These are phyloP conservation scores for Populus tremula DNA, from an alignment of 345 rosid species.

Conservation along the genomic window DNA sequence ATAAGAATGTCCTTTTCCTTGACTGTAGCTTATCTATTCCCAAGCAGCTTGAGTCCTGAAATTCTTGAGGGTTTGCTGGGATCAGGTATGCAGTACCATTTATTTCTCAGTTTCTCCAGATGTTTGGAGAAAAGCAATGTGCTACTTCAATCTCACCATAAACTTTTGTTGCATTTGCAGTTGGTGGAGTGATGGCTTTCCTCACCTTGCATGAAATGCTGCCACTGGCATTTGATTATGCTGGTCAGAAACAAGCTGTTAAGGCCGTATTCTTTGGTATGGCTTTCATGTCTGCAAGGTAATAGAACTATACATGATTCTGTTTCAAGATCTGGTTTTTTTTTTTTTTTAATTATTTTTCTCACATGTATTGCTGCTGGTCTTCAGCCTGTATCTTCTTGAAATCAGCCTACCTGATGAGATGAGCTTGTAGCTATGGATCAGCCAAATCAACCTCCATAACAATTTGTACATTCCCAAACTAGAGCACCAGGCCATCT, in stretches of 20 bases:
- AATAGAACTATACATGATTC: conserved; percentile 7
- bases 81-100: conserved; percentile 52
- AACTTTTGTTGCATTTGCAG: conserved; percentile 39
- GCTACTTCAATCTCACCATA: neutral
- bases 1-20: conserved; percentile 17
- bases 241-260: conserved; percentile 96
- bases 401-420: conserved; percentile 77
- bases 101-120: neutral
- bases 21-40: conserved; percentile 83
- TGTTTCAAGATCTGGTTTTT: neutral
- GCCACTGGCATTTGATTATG: conserved; percentile 97
- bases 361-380: neutral
- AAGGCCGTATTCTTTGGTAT: conserved; percentile 95
- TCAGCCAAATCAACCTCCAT: neutral
- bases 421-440: conserved; percentile 49
- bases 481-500: neutral
- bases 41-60: conserved; percentile 86
- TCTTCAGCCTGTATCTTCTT: conserved; percentile 75
- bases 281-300: conserved; percentile 99
- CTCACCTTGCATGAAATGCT: conserved; percentile 96
- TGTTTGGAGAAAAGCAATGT: conserved; percentile 1
- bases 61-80: conserved; percentile 92
- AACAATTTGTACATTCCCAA: conserved; percentile 10
- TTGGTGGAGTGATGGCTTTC: conserved; percentile 99
- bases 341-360: neutral